These are phyloP conservation scores for Leccinum laetum DNA, from an alignment of 1,284 basidiomycete genomes.

Conservation along the genomic window DNA sequence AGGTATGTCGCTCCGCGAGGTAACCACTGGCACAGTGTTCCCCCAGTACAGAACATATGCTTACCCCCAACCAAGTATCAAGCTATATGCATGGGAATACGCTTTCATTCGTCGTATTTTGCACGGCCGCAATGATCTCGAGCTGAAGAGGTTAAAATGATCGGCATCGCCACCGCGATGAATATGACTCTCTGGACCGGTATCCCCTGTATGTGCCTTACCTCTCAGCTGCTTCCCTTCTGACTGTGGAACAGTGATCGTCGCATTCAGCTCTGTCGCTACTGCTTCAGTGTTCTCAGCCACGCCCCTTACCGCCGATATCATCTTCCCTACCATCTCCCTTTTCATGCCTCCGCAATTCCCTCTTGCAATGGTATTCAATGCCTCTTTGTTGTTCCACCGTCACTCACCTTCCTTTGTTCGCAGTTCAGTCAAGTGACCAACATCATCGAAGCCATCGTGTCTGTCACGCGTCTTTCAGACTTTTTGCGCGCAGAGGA, in stretches of 20 bases:
- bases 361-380: constrained; percentile 79
- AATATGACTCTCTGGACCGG: constrained; percentile 67
- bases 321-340: constrained; percentile 95
- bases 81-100: constrained; percentile 87
- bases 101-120: constrained; percentile 81
- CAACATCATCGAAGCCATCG: constrained; percentile 82
- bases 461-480: constrained; percentile 82
- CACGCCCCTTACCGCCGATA: constrained; percentile 81
- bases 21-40: constrained; percentile 21
- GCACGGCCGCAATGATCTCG: constrained; percentile 82
- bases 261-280: constrained; percentile 89
- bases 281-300: constrained; percentile 72
- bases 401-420: constrained; percentile 1
- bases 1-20: constrained; percentile 53
- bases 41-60: background rate
- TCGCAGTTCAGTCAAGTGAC: constrained; percentile 70
- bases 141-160: constrained; percentile 79
- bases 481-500: constrained; percentile 81
- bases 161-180: constrained; percentile 71
- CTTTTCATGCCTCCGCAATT: constrained; percentile 91
- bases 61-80: constrained; percentile 49
- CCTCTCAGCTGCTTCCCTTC: constrained; percentile 25
- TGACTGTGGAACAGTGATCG: constrained; percentile 53
- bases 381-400: background rate
- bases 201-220: constrained; percentile 47